Evolutionary conservation across 345 rosid species (phyloP).

Genomic region (Salix arbutifolia): DNA sequence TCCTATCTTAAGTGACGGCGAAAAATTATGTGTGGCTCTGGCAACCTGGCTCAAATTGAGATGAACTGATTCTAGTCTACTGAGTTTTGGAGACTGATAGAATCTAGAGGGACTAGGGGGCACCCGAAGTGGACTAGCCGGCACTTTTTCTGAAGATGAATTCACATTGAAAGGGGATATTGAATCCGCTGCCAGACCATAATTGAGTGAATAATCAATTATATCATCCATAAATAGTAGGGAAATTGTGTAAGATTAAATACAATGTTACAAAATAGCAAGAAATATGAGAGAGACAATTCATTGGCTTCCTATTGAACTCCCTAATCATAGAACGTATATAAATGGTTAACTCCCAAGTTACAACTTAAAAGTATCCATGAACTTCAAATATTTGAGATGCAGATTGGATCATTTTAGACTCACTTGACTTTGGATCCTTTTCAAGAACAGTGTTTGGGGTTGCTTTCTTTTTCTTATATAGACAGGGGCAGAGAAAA

Average conservation of each 20-base stretch:
- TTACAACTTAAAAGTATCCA: not conserved
- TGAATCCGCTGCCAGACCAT: conserved; percentile 52
- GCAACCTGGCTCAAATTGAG: conserved; percentile 51
- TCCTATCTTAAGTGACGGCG: conserved; percentile 59
- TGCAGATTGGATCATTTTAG: conserved; percentile 4
- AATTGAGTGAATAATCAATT: conserved; percentile 9
- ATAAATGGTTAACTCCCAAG: not conserved
- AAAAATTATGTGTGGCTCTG: conserved; percentile 71
- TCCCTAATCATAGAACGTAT: conserved; percentile 1
- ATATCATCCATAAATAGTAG: not conserved
- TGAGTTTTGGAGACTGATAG: conserved; percentile 67
- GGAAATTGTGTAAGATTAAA: not conserved
- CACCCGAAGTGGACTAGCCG: conserved; percentile 66
- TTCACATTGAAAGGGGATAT: conserved; percentile 46
- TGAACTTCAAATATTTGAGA: not conserved
- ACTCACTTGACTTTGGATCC: conserved; percentile 66
- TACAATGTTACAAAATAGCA: not conserved
- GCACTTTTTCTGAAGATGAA: conserved; percentile 56
- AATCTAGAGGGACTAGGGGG: conserved; percentile 87
- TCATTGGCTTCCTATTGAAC: not conserved
- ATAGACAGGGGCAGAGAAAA: conserved; percentile 56
- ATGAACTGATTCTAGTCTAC: conserved; percentile 59
- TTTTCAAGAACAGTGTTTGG: conserved; percentile 49
- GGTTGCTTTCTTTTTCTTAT: conserved; percentile 55
- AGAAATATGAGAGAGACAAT: too few relatives aligned